A percentile compares a stretch with the other conserved stretches of the same genome.
phyloP scores from a whole-genome alignment of 106 monocot species.

The Apostasia shenzhenica region DNA sequence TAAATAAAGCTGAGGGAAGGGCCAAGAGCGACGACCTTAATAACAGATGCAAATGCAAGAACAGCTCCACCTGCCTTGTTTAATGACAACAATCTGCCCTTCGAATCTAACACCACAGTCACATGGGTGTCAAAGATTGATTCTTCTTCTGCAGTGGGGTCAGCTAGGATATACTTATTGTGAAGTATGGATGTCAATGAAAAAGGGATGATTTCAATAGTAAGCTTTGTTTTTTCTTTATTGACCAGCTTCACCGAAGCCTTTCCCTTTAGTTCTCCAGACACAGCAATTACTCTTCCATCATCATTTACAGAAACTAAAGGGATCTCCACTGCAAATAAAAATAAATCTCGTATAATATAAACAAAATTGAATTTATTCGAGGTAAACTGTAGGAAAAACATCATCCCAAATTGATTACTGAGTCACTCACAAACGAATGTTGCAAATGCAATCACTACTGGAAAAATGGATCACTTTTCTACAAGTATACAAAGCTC shows the following conservation, averaged over 20 bases:
- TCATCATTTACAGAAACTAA: constrained; percentile 85
- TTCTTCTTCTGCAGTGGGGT: constrained; percentile 92
- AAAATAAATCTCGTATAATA: not conserved
- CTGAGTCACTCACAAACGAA: too few relatives aligned
- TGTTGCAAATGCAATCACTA: too few relatives aligned
- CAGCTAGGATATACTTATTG: constrained; percentile 64
- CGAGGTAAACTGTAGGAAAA: too few relatives aligned
- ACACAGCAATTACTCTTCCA: constrained; percentile 67
- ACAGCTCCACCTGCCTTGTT: constrained; percentile 75
- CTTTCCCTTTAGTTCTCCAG: constrained; percentile 42
- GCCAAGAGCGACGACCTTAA: constrained; percentile 47
- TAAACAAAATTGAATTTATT: too few relatives aligned
- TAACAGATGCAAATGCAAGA: constrained; percentile 36
- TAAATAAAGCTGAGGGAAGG: not conserved
- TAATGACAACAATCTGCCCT: constrained; percentile 43
- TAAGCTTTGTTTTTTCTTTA: constrained; percentile 81
- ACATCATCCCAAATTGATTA: too few relatives aligned
- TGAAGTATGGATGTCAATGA: constrained; percentile 84
- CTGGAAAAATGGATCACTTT: too few relatives aligned
- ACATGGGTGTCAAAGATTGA: constrained; percentile 71
- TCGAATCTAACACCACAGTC: constrained; percentile 66
- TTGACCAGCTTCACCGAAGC: constrained; percentile 60
- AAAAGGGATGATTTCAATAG: constrained; percentile 45
- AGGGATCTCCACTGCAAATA: constrained; percentile 82
- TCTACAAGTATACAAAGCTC: too few relatives aligned